Evolutionary conservation across 495 filamentous ascomycete species (phyloP), one percentile per base, ranked within the genome.

Genomic region (Lophiostoma macrostomum): DNA sequence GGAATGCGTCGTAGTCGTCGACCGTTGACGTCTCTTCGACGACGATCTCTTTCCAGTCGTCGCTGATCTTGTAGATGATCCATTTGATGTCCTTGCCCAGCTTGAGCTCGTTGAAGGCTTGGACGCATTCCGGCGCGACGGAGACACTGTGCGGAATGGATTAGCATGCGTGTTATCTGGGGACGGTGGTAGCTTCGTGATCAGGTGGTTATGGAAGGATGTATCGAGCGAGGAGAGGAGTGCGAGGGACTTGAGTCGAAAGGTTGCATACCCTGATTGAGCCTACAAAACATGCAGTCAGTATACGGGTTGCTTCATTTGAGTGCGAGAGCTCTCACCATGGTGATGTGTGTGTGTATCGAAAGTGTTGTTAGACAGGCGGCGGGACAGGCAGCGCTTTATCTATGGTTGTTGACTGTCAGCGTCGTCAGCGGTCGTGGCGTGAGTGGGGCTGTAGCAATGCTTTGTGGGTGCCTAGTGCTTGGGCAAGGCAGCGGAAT

Each of bases 51-150:
- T 87, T 93, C 83, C 87, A 87, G 80, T 96, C 82, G 73, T 95
- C 89, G 59, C 86, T 80, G 66, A 98, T 84, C 80, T 95, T 95
- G 86, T 83, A 97, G 82, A 98, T 87, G 76, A 98, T 85, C 76
- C 82, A 98, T 76, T 94, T 96, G 77, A 82, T 75, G 72, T 84
- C 83, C 71, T 90, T 89, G 75, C 76, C 81, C 62, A 91, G 80
- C 80, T 95, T 95, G 55, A 98, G 84, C 47, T 95, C 83, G 69
- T 95, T 91, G 83, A 88, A 97, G 55, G 76, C 74, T 43, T 70
- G 69, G 72, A 95, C 76, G 82, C 91, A 95, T 29, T 96, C 87
- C 63, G 82, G 78, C 52, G 75, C 67, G 57, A 97, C 80, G 49
- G 80, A 75, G 61, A 93, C 90, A 76, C 91, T 96, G 66, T 4